These are phyloP conservation scores for Phytophthora boehmeriae DNA, from an alignment of 352 stramenopile species.

Conservation along the genomic window DNA sequence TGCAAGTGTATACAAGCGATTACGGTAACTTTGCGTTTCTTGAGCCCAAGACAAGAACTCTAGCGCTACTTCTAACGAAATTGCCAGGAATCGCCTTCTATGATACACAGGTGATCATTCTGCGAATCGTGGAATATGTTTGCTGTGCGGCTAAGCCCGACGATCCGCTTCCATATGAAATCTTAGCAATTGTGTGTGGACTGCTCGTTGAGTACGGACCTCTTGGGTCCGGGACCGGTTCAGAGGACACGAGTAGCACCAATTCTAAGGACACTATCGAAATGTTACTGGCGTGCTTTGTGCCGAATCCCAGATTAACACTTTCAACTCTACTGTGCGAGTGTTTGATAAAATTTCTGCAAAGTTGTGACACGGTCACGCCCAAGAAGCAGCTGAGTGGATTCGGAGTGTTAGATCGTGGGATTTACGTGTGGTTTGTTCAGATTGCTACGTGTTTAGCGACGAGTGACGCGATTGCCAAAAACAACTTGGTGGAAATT, in stretches of 20 bases:
- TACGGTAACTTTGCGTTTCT: conserved; percentile 77
- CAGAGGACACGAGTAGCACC: neutral
- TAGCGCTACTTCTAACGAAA: conserved; percentile 74
- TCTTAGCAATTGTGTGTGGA: conserved; percentile 69
- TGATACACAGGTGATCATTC: conserved; percentile 69
- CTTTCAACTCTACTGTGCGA: conserved; percentile 53
- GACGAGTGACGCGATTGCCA: conserved; percentile 4
- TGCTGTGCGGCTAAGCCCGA: conserved; percentile 59
- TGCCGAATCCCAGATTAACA: conserved; percentile 16
- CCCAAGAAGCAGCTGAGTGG: conserved; percentile 59
- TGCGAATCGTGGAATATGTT: conserved; percentile 82
- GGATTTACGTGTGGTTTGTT: conserved; percentile 55
- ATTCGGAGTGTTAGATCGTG: conserved; percentile 70
- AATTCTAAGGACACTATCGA: neutral
- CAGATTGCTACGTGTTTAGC: conserved; percentile 54
- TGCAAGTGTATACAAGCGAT: conserved; percentile 75
- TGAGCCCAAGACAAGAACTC: conserved; percentile 69
- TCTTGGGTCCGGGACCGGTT: conserved; percentile 1
- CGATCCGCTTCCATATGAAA: conserved; percentile 50
- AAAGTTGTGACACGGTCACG: conserved; percentile 33
- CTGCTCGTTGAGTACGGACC: conserved; percentile 58
- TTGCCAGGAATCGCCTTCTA: conserved; percentile 58
- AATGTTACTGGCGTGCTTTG: conserved; percentile 6
- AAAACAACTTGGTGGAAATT: conserved; percentile 22
- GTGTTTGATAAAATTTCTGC: conserved; percentile 70